These are phyloP conservation scores for Dryas alaskensis DNA, from an alignment of 306 rosid species.

Conservation along the genomic window DNA sequence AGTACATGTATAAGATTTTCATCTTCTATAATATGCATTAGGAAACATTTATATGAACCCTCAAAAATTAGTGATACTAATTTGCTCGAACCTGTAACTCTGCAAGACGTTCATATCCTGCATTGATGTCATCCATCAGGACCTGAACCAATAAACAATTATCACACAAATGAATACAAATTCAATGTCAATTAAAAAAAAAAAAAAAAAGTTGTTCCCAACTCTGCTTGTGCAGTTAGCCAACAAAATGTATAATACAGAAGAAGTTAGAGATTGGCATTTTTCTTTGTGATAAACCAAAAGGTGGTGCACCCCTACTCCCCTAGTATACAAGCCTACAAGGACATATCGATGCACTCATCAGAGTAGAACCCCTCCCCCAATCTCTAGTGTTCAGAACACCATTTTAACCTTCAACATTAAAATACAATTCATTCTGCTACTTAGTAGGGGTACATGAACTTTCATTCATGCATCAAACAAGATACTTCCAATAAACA, in stretches of 20 bases:
- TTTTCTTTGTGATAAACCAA: not conserved
- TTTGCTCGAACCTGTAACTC: slow-evolving; percentile 65
- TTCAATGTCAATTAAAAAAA: not conserved
- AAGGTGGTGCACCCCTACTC: not conserved
- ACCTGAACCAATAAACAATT: slow-evolving; percentile 49
- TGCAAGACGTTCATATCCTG: slow-evolving; percentile 93
- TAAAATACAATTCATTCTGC: no score
- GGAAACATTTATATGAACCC: not conserved
- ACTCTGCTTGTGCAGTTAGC: not conserved
- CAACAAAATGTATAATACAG: not conserved
- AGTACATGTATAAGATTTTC: not conserved
- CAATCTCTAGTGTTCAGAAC: no score
- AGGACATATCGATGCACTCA: not conserved
- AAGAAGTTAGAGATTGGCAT: not conserved
- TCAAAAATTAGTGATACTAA: not conserved
- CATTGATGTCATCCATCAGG: slow-evolving; percentile 88
- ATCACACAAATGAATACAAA: slow-evolving; percentile 18
- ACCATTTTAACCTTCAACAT: no score
- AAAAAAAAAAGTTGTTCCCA: not conserved
- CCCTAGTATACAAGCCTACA: not conserved
- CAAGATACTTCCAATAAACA: not conserved
- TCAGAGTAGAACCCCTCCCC: not conserved
- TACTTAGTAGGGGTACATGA: not conserved
- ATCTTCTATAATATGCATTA: not conserved
- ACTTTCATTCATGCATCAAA: not conserved